Base-by-base conservation (phyloP, 805 yeast species). In the Ogataea kodamae region DNA sequence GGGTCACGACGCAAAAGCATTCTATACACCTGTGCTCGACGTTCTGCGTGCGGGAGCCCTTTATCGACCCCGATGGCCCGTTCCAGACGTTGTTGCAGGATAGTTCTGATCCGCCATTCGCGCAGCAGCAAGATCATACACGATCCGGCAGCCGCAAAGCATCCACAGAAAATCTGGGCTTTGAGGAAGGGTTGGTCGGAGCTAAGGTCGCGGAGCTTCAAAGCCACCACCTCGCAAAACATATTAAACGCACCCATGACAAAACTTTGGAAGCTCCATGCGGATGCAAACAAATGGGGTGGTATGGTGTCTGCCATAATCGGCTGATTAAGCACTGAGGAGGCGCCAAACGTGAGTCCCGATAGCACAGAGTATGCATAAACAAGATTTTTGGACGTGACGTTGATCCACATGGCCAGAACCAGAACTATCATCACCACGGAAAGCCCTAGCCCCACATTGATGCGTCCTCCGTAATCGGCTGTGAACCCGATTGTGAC, bases 121-220 rank as follows among this genome's bases (percentile, higher is more conserved):
- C 88, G 62, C 18, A 74, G 53, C 0, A 72, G 55, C 2, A 75
- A 32, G 32, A 48, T 24, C 24, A 74, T 54, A 15, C 76, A 33
- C 1, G 74, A 3, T 3, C 70, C 54, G 0, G 73, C 72, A 6
- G 53, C 58, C 6, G 72, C 51, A 39, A 70, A 76, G 28, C 70
- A 59, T 2, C 85, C 86, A 5, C 77, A 71, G 46, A 76, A 76
- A 3, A 78, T 64, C 48, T 80, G 87, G 2, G 82, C 66, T 43
- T 76, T 68, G 18, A 73, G 55, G 48, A 71, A 81, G 3, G 84
- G 83, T 13, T 22, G 45, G 1, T 39, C 5, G 5, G 38, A 26
- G 5, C 29, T 14, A 16, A 31, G 19, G 21, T 55, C 42, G 22
- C 54, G 39, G 29, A 59, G 33, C 9, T 48, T 45, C 36, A 60